Evolutionary conservation across 495 filamentous ascomycete species (phyloP).

Genomic region (Penicillium subrubescens): DNA sequence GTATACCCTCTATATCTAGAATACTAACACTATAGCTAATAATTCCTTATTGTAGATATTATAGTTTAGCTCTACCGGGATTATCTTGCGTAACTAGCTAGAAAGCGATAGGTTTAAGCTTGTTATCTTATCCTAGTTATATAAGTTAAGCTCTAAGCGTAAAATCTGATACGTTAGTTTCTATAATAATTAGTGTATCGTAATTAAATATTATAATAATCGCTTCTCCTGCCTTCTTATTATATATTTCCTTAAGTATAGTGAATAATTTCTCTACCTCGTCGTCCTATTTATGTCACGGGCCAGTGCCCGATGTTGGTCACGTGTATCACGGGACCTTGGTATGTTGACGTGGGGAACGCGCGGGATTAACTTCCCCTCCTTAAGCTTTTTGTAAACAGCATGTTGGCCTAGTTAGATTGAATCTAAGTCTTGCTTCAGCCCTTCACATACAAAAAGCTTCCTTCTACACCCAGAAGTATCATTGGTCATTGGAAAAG

Average conservation of each 20-base stretch:
- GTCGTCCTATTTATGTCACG: not conserved
- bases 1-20: not conserved
- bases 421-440: too few relatives aligned
- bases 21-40: constrained; percentile 8
- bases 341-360: too few relatives aligned
- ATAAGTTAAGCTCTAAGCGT: not conserved
- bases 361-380: too few relatives aligned
- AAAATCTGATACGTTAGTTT: not conserved
- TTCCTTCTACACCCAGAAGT: too few relatives aligned
- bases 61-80: not conserved
- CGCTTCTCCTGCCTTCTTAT: not conserved
- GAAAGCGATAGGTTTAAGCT: constrained; percentile 4
- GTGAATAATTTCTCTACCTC: not conserved
- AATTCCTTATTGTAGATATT: constrained; percentile 5
- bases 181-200: not conserved
- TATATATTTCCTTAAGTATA: constrained; percentile 5
- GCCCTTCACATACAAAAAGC: too few relatives aligned
- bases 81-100: constrained; percentile 2
- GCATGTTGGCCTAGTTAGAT: too few relatives aligned
- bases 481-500: too few relatives aligned
- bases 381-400: too few relatives aligned
- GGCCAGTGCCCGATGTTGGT: too few relatives aligned
- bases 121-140: not conserved
- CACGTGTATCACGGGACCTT: too few relatives aligned
- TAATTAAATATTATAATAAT: not conserved